These are phyloP conservation scores for Pichia kudriavzevii DNA, from an alignment of 1,139 yeast species.

Conservation along the genomic window DNA sequence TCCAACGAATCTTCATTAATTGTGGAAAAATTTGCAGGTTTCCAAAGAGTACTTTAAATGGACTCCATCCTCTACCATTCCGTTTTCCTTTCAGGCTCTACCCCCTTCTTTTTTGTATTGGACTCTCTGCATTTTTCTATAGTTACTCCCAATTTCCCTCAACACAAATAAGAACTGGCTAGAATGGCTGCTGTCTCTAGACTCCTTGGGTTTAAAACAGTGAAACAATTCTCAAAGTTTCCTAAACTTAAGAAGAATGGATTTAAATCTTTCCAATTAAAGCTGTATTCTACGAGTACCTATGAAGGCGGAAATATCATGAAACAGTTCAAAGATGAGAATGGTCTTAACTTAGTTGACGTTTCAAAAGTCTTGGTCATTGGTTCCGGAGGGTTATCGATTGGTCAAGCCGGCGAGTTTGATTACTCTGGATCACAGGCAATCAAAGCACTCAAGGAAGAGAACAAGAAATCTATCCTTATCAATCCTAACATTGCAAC, in stretches of 20 bases:
- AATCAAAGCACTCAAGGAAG: slow-evolving; percentile 89
- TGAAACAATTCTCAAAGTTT: slow-evolving; percentile 12
- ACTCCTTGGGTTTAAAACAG: slow-evolving; percentile 8
- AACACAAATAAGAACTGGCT: not conserved
- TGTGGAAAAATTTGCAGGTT: slow-evolving; percentile 7
- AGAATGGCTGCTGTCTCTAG: slow-evolving; percentile 12
- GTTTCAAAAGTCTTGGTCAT: slow-evolving; percentile 84
- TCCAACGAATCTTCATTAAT: not conserved
- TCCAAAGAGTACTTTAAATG: not conserved
- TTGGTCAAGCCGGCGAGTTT: slow-evolving; percentile 99
- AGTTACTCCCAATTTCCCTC: not conserved
- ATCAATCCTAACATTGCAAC: slow-evolving; percentile 98
- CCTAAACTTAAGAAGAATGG: no score
- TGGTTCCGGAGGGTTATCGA: slow-evolving; percentile 96
- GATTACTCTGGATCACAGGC: slow-evolving; percentile 98
- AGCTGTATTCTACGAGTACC: slow-evolving; percentile 26
- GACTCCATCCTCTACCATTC: no score
- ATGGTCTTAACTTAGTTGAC: slow-evolving; percentile 60
- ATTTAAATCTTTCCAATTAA: no score
- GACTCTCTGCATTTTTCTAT: not conserved
- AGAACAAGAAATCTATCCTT: slow-evolving; percentile 73
- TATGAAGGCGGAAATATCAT: slow-evolving; percentile 54
- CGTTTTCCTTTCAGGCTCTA: no score
- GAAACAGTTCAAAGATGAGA: slow-evolving; percentile 38
- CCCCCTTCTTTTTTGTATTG: not conserved